phyloP scores from a whole-genome alignment of 164 flowering plant species.

The Umbellularia californica region DNA sequence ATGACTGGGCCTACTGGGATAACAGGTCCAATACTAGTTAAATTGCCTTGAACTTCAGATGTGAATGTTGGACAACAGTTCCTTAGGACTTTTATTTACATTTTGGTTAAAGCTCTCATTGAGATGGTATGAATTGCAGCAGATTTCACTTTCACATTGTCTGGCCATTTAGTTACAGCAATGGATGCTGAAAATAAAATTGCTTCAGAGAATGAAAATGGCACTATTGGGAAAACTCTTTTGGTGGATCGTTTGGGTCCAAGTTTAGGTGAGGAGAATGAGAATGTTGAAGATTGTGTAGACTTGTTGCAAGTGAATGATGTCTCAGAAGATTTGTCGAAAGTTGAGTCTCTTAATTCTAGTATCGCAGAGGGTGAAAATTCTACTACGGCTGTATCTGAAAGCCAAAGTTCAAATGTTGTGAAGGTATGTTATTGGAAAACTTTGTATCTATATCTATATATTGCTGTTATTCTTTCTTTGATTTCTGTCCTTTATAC shows the following conservation, averaged over 20 bases:
- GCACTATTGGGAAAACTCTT: conserved; percentile 11
- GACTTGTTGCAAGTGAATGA: conserved; percentile 15
- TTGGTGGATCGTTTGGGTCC: conserved; percentile 23
- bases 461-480: not conserved
- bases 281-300: conserved; percentile 17
- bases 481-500: not conserved
- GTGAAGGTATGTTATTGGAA: conserved; percentile 39
- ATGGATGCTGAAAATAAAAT: conserved; percentile 48
- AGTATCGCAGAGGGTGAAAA: conserved; percentile 16
- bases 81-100: not conserved
- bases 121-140: not conserved
- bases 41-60: too few species aligned
- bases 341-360: conserved; percentile 18
- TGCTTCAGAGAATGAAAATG: conserved; percentile 27
- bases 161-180: not conserved
- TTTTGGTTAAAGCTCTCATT: not conserved
- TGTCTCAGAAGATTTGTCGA: conserved; percentile 18
- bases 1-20: too few species aligned
- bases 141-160: not conserved
- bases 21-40: too few species aligned
- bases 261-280: conserved; percentile 28
- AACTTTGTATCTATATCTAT: not conserved
- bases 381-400: conserved; percentile 15
- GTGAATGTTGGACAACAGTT: not conserved
- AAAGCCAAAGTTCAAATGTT: conserved; percentile 30